Conservation (phyloP, 2,329 filamentous ascomycete genomes). For the Bisporella sp. region DNA sequence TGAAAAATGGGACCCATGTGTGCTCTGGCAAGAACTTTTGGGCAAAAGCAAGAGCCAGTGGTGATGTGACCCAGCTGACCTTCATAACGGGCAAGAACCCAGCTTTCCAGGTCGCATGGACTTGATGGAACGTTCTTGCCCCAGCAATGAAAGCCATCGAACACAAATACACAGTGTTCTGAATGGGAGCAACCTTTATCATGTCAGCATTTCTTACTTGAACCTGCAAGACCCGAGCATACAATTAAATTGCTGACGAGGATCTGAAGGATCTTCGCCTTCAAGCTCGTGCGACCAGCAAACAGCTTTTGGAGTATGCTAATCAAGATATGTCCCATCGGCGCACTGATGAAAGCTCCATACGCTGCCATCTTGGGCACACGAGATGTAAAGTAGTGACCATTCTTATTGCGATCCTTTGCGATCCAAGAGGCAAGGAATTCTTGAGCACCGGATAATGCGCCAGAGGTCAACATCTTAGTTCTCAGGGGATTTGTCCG, state of each 20-base stretch:
- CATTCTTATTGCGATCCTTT: constrained; percentile 92
- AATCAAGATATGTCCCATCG: constrained; percentile 90
- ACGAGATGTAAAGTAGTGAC: constrained; percentile 93
- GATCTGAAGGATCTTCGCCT: constrained; percentile 94
- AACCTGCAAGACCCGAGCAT: constrained; percentile 32
- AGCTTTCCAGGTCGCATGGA: constrained; percentile 87
- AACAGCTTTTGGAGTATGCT: constrained; percentile 90
- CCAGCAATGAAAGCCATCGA: constrained; percentile 97
- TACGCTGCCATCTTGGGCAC: constrained; percentile 99
- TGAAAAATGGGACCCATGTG: constrained; percentile 99
- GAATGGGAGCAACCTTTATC: constrained; percentile 79
- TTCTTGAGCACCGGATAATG: constrained; percentile 85
- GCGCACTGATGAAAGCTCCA: constrained; percentile 88
- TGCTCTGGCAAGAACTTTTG: constrained; percentile 97
- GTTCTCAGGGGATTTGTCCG: constrained; percentile 92
- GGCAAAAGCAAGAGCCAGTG: constrained; percentile 88
- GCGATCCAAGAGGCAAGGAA: constrained; percentile 94
- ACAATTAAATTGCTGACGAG: constrained; percentile 93
- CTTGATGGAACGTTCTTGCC: constrained; percentile 90
- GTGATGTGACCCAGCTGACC: constrained; percentile 94
- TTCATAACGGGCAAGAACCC: constrained; percentile 99
- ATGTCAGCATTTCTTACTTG: constrained; percentile 12
- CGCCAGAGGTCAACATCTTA: constrained; percentile 97
- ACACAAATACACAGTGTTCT: constrained; percentile 88
- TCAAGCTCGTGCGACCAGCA: constrained; percentile 80